phyloP scores from a whole-genome alignment of 352 stramenopile genomes.

The Pythium folliculosum region DNA sequence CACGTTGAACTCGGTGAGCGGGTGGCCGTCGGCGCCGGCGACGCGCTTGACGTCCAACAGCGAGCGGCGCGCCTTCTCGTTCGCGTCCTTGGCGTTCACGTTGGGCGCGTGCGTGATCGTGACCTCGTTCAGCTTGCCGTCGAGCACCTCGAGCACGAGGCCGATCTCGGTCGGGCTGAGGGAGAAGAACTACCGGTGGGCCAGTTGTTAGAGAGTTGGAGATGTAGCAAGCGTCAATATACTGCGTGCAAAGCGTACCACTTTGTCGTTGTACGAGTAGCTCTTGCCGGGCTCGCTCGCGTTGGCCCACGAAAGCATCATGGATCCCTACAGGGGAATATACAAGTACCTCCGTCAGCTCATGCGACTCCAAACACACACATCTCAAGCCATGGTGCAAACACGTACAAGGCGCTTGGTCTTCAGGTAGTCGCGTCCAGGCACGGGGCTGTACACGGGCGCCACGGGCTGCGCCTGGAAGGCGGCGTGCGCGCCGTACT shows the following conservation, averaged over 20 bases:
- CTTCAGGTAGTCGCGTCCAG: slow-evolving; percentile 73
- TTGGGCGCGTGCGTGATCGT: slow-evolving; percentile 78
- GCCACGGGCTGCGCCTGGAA: slow-evolving; percentile 74
- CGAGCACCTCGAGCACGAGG: slow-evolving; percentile 74
- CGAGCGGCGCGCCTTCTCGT: slow-evolving; percentile 47
- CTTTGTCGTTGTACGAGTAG: slow-evolving; percentile 77
- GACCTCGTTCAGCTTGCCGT: slow-evolving; percentile 61
- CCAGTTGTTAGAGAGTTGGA: too few relatives aligned
- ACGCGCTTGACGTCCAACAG: slow-evolving; percentile 51
- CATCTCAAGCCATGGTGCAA: too few relatives aligned
- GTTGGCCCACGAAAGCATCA: slow-evolving; percentile 86
- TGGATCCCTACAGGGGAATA: slow-evolving; percentile 50
- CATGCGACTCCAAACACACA: too few relatives aligned
- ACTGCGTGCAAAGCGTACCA: slow-evolving; percentile 35
- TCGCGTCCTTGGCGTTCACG: slow-evolving; percentile 63
- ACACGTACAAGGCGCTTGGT: slow-evolving; percentile 70
- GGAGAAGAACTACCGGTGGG: slow-evolving; percentile 65
- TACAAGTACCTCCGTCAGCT: slow-evolving; percentile 6
- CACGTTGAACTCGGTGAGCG: slow-evolving; percentile 54
- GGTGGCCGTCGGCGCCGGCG: slow-evolving; percentile 46
- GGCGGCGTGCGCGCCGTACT: slow-evolving; percentile 70
- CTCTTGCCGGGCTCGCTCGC: slow-evolving; percentile 69
- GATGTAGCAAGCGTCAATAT: too few relatives aligned
- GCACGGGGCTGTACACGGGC: slow-evolving; percentile 56
- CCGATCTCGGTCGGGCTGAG: slow-evolving; percentile 78